Evolutionary conservation across 192 early-diverging fungal genomes (phyloP).

Genomic region (Phlyctochytrium bullatum): DNA sequence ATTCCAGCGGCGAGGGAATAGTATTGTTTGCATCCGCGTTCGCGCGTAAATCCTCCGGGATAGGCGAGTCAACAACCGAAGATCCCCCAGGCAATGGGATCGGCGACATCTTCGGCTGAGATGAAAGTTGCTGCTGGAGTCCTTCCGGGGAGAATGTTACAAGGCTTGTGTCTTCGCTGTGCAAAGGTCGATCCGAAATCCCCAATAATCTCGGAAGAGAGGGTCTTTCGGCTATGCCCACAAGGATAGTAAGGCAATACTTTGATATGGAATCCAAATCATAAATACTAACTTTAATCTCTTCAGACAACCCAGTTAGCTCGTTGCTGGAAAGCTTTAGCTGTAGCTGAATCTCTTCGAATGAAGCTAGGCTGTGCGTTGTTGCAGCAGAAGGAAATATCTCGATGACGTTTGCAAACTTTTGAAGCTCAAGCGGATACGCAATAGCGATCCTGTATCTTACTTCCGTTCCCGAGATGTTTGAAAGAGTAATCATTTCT

Average conservation of each 20-base stretch:
- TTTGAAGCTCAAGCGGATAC: constrained; percentile 71
- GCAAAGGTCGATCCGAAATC: too few relatives aligned
- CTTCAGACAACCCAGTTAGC: constrained; percentile 67
- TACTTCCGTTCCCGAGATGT: constrained; percentile 61
- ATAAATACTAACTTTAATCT: constrained; percentile 69
- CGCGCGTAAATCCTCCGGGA: too few relatives aligned
- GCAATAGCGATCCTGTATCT: constrained; percentile 70
- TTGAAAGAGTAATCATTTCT: constrained; percentile 55
- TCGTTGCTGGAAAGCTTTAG: constrained; percentile 61
- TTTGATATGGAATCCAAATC: constrained; percentile 66
- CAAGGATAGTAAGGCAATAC: constrained; percentile 56
- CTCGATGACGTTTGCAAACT: constrained; percentile 54
- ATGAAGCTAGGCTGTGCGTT: constrained; percentile 49
- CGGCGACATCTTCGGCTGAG: too few relatives aligned
- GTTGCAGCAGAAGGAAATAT: constrained; percentile 59
- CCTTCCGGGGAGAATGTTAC: too few relatives aligned
- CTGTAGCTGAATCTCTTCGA: constrained; percentile 50
- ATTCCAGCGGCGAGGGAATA: too few relatives aligned
- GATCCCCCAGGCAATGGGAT: too few relatives aligned
- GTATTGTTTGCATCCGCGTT: too few relatives aligned
- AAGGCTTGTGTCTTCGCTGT: too few relatives aligned
- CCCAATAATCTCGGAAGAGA: too few relatives aligned
- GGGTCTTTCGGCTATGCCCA: constrained; percentile 71
- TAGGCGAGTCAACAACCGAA: too few relatives aligned
- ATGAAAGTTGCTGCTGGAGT: too few relatives aligned